These are phyloP conservation scores for Boehmeria nivea DNA, from an alignment of 306 rosid genomes.

Conservation along the genomic window DNA sequence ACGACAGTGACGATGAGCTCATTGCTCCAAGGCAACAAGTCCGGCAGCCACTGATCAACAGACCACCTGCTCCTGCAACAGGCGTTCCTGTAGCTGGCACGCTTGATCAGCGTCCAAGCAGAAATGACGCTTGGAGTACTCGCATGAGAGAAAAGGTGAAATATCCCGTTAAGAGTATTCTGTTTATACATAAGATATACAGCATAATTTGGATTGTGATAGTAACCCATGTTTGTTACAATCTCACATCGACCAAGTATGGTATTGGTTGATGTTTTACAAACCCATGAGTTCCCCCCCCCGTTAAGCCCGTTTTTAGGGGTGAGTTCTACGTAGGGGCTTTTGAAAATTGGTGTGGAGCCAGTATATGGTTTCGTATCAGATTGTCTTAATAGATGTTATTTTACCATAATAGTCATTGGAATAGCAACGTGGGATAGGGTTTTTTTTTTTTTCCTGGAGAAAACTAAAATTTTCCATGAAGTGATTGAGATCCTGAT, in stretches of 20 bases:
- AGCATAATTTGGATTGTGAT: background rate
- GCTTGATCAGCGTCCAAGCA: constrained; percentile 60
- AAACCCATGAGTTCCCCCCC: too few species aligned
- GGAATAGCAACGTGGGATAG: background rate
- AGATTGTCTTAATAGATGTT: background rate
- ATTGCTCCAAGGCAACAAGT: constrained; percentile 64
- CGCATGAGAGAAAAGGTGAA: constrained; percentile 98
- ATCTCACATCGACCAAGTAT: too few species aligned
- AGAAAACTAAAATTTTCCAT: background rate
- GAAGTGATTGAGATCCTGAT: too few species aligned
- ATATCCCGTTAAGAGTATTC: background rate
- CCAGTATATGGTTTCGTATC: too few species aligned
- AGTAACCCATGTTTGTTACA: too few species aligned
- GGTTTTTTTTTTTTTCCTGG: background rate
- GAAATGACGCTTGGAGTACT: constrained; percentile 98
- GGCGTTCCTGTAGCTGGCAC: constrained; percentile 77
- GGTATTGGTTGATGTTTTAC: too few species aligned
- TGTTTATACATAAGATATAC: background rate
- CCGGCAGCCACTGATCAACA: constrained; percentile 78
- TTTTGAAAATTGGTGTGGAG: too few species aligned
- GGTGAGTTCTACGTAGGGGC: too few species aligned
- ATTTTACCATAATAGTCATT: too few species aligned
- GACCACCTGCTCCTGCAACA: constrained; percentile 61
- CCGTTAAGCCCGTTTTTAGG: too few species aligned
- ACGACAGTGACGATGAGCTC: constrained; percentile 92